Base-by-base conservation (phyloP, 306 rosid genomes). In the Oxytropis ochrocephala region DNA sequence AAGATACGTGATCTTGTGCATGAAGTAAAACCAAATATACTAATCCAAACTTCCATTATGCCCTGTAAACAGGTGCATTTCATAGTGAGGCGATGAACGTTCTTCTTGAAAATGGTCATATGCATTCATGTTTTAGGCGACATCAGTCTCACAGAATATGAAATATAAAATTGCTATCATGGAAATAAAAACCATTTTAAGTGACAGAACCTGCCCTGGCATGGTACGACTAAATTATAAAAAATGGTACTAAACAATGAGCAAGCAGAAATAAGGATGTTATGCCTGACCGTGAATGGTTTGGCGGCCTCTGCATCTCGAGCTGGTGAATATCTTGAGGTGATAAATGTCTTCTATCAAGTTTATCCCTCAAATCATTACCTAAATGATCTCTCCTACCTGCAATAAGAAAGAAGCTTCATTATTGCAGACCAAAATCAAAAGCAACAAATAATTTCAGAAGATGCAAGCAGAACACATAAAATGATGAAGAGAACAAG, bases 351-450 rank as follows among this genome's bases (percentile, higher is more conserved):
- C 92, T 81, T 70, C 91, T 78, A 16, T 80, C 96, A 79, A 90
- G 91, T 83, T 75, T 94, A 75, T 83, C 94, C 84, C 99, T 87
- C 78, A 91, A 81, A 79, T 94, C 96, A 82, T 78, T 68, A 36
- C 80, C 89, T 69, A 72, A 79, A 83, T 82, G 79, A 39, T 83
- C 95, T 75, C 77, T 81, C 78, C 88, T 81, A 72, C 95, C 99
- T 94, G 75, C 77, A 85, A 61, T 73, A 63, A 44, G 63, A 79
- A 67, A 76, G 43, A 79, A 58, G 42, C 69, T 78, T 53, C 44
- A 53, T 48, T 53, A 77, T 44, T 27, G 11, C 70, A 65, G 47
- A 74, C 52, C 14, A 56, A 76, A 58, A 55, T 30, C 14, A 51
- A 69, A 55, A 62, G 44, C 39, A 79, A 46, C 47, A 64, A 42